Evolutionary conservation across 1,284 basidiomycete species (phyloP).

Genomic region (Ceratobasidium sp.): DNA sequence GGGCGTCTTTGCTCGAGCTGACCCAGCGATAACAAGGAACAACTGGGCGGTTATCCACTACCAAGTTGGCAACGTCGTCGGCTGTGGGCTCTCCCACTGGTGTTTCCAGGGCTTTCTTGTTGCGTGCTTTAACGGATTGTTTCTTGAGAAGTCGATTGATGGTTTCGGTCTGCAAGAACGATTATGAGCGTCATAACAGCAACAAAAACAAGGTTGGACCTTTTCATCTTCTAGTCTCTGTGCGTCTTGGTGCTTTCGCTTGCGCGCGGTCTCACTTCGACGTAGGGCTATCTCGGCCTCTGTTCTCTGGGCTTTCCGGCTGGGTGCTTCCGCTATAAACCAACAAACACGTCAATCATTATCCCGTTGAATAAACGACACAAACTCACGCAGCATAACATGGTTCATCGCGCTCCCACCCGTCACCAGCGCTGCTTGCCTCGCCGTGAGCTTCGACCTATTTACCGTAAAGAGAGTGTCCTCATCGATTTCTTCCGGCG

Average conservation of each 20-base stretch:
- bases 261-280: constrained; percentile 86
- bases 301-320: constrained; percentile 82
- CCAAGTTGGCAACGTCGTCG: constrained; percentile 5
- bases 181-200: constrained; percentile 34
- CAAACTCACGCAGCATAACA: constrained; percentile 65
- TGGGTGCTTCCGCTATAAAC: constrained; percentile 61
- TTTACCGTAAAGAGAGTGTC: constrained; percentile 56
- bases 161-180: constrained; percentile 72
- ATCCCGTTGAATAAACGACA: neutral
- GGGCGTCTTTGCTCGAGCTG: constrained; percentile 15
- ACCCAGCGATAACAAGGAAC: constrained; percentile 47
- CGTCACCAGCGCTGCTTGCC: constrained; percentile 76
- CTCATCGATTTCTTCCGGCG: constrained; percentile 36
- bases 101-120: constrained; percentile 42
- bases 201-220: constrained; percentile 60
- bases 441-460: constrained; percentile 65
- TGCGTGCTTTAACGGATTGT: constrained; percentile 61
- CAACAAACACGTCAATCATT: constrained; percentile 22
- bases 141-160: constrained; percentile 93
- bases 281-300: constrained; percentile 84
- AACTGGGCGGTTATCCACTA: constrained; percentile 5
- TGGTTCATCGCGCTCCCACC: constrained; percentile 69
- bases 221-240: constrained; percentile 95
- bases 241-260: constrained; percentile 85
- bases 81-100: constrained; percentile 6